Base-by-base conservation (phyloP, 192 early-diverging fungal species). In the Neocallimastix lanati region DNA sequence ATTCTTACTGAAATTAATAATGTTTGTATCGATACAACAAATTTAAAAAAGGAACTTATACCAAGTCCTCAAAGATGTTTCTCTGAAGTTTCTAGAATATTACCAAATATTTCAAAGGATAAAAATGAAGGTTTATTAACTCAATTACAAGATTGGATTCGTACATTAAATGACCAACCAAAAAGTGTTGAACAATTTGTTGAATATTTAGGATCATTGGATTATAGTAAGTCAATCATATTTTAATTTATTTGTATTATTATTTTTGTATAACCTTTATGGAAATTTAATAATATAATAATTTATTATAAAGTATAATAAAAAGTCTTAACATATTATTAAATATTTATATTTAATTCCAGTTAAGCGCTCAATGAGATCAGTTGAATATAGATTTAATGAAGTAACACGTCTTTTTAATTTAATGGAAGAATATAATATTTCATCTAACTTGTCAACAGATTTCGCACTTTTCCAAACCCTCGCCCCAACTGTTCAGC, bases 1-100 rank as follows among this genome's bases (percentile, higher is more conserved):
- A 35, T 80, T 5, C 80, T 80, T 29, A 84, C 81, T 7, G 79
- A 79, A 12, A 84, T 91, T 27, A 89, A 88, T 81, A 91, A 90
- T 80, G 33, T 91, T 76, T 79, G 84, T 27, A 78, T 91, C 9
- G 89, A 91, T 77, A 89, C 87, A 2, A 82, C 84, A 13, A 84
- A 81, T 29, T 78, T 91, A 13, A 91, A 90, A 79, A 85, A 81
- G 29, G 83, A 87, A 9, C 81, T 91, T 9, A 81, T 88, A 1
- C 90, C 90, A 30, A 89, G 88, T 79, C 89, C 90, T 9, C 87
- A 90, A 80, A 78, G 87, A 28, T 91, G 90, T 76, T 91, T 91
- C 77, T 38, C 81, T 12, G 88, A 88, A 28, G 87, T 91, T 40
- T 88, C 89, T 11, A 79, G 79, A 28, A 83, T 91, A 18, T 78